Percentiles rank a stretch among this genome's conserved stretches.
phyloP scores from a whole-genome alignment of 1,139 yeast species.

The Diutina siamensis region DNA sequence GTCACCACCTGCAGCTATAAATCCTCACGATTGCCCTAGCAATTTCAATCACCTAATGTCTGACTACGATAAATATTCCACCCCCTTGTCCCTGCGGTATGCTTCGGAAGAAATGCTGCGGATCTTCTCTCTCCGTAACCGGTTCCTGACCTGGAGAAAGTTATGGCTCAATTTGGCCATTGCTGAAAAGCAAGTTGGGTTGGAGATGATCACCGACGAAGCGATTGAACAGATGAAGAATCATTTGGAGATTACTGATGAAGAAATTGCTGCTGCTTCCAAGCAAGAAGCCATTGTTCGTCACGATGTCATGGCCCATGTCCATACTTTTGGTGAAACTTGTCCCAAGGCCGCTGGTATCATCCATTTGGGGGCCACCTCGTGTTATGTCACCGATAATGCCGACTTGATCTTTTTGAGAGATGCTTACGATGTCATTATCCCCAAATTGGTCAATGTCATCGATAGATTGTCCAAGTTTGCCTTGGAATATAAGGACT shows the following conservation, averaged over 20 bases:
- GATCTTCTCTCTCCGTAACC: conserved; percentile 82
- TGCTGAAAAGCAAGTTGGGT: conserved; percentile 89
- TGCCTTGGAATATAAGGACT: conserved; percentile 84
- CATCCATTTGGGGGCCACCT: conserved; percentile 96
- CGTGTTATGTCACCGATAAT: conserved; percentile 95
- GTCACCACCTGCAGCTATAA: conserved; percentile 3
- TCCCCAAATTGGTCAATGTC: conserved; percentile 92
- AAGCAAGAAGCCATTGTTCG: conserved; percentile 95
- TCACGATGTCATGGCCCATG: conserved; percentile 99
- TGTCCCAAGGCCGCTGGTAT: conserved; percentile 97
- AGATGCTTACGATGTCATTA: conserved; percentile 86
- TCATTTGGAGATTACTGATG: conserved; percentile 77
- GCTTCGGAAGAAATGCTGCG: conserved; percentile 96
- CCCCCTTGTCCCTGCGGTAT: conserved; percentile 93
- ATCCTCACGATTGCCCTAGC: background rate
- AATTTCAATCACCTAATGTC: background rate
- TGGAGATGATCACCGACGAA: conserved; percentile 73
- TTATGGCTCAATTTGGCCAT: conserved; percentile 92
- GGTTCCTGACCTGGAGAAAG: conserved; percentile 97
- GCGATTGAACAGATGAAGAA: conserved; percentile 79
- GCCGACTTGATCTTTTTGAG: conserved; percentile 95
- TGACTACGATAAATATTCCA: conserved; percentile 60
- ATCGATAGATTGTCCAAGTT: conserved; percentile 81
- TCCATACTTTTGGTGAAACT: conserved; percentile 83
- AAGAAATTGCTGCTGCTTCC: conserved; percentile 80